These are phyloP conservation scores for Schizophyllum commune DNA, from an alignment of 1,284 basidiomycete genomes.

Conservation along the genomic window DNA sequence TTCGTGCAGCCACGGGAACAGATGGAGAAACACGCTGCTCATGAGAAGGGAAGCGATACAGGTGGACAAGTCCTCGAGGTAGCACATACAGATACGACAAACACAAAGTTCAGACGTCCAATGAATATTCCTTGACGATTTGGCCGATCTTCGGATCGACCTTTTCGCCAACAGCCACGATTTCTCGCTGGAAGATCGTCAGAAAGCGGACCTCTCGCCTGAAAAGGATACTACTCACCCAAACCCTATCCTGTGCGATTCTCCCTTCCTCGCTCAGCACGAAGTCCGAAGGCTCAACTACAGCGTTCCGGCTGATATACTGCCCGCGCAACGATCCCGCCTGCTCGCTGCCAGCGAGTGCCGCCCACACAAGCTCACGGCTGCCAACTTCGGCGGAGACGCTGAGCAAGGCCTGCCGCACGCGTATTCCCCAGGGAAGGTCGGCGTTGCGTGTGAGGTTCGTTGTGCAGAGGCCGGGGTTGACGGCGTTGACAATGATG, in stretches of 20 bases:
- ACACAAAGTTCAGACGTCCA: not conserved
- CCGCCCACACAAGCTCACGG: slow-evolving; percentile 33
- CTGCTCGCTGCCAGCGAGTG: slow-evolving; percentile 22
- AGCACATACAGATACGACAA: too few relatives aligned
- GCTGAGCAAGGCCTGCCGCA: slow-evolving; percentile 15
- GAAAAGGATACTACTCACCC: slow-evolving; percentile 6
- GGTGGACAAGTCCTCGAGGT: too few relatives aligned
- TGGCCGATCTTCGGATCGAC: not conserved
- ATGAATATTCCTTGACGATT: not conserved
- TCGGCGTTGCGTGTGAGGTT: slow-evolving; percentile 13
- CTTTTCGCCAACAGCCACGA: not conserved
- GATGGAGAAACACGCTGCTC: too few relatives aligned
- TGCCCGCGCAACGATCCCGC: slow-evolving; percentile 12
- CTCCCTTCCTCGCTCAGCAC: slow-evolving; percentile 9
- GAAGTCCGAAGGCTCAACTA: slow-evolving; percentile 14
- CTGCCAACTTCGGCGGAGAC: slow-evolving; percentile 24
- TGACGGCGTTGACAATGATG: slow-evolving; percentile 25
- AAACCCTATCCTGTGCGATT: slow-evolving; percentile 10
- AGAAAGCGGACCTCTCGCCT: not conserved
- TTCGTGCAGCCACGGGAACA: too few relatives aligned
- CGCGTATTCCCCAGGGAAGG: slow-evolving; percentile 4
- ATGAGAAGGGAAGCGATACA: too few relatives aligned
- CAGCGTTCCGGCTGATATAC: slow-evolving; percentile 10
- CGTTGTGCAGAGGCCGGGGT: slow-evolving; percentile 27
- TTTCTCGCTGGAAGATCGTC: not conserved